Conservation (phyloP, 2,329 filamentous ascomycete species). For the Fusarium temperatum region DNA sequence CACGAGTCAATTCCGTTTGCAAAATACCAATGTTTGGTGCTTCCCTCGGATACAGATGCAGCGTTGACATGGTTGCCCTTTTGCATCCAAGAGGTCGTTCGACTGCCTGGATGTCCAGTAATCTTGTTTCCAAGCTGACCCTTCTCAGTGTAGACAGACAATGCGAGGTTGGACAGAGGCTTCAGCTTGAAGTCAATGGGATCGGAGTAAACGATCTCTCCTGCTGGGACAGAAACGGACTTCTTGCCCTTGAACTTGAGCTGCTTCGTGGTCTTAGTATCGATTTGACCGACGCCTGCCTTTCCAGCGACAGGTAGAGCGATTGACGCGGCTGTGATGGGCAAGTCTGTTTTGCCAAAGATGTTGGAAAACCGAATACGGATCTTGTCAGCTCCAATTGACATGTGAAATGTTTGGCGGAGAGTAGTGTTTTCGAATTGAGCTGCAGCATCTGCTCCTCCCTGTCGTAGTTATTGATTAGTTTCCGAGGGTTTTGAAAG, state of each 20-base stretch:
- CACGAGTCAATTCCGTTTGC: conserved; percentile 15
- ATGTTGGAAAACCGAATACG: conserved; percentile 26
- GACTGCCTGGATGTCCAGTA: conserved; percentile 25
- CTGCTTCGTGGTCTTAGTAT: neutral
- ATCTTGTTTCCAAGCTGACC: conserved; percentile 21
- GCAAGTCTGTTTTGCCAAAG: conserved; percentile 20
- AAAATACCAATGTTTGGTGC: conserved; percentile 30
- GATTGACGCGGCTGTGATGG: conserved; percentile 17
- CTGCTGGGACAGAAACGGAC: conserved; percentile 2
- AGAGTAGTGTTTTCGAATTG: conserved; percentile 26
- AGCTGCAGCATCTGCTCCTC: conserved; percentile 1
- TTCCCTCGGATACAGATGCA: conserved; percentile 18
- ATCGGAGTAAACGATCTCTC: conserved; percentile 17
- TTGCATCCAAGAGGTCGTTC: conserved; percentile 30
- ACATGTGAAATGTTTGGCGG: conserved; percentile 23
- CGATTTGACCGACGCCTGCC: conserved; percentile 13
- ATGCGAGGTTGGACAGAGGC: conserved; percentile 16
- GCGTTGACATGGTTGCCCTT: conserved; percentile 21
- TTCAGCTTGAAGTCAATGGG: conserved; percentile 16
- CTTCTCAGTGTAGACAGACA: conserved; percentile 20
- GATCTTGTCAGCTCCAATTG: conserved; percentile 10
- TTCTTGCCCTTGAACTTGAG: conserved; percentile 15
- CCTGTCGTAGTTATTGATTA: neutral
- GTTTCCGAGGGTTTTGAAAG: rapidly evolving
- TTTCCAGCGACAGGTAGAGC: conserved; percentile 8